A percentile compares a stretch with the other conserved stretches of the same genome.
phyloP scores from a whole-genome alignment of 805 yeast species.

The Ogataea polymorpha region DNA sequence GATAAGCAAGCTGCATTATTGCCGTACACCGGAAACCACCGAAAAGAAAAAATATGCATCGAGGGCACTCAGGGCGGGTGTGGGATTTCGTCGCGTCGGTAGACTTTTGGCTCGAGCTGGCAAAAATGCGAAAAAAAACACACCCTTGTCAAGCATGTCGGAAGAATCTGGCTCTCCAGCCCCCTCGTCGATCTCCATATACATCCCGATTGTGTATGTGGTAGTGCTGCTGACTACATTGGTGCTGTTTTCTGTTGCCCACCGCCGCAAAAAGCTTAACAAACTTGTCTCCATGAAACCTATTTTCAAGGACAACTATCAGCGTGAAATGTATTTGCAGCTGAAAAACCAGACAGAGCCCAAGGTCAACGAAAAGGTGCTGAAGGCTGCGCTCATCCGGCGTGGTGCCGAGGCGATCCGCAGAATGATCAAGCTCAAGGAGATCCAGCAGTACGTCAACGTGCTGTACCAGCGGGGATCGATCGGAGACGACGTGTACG shows the following conservation, averaged over 20 bases:
- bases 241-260: conserved; percentile 62
- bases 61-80: too few species aligned
- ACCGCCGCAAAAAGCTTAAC: conserved; percentile 54
- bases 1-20: background rate
- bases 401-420: conserved; percentile 84
- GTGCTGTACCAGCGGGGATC: conserved; percentile 81
- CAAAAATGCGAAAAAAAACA: background rate
- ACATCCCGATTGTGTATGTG: conserved; percentile 76
- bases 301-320: conserved; percentile 66
- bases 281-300: conserved; percentile 62
- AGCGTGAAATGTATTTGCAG: conserved; percentile 60
- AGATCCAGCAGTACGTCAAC: conserved; percentile 65
- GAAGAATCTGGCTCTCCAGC: conserved; percentile 21
- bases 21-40: conserved; percentile 1
- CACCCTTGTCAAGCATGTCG: conserved; percentile 8
- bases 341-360: conserved; percentile 50
- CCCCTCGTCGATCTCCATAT: conserved; percentile 46
- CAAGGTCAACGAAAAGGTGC: conserved; percentile 62
- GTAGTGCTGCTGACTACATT: conserved; percentile 65
- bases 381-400: conserved; percentile 48
- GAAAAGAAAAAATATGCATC: background rate
- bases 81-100: too few species aligned
- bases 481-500: conserved; percentile 85
- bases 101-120: too few species aligned
- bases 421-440: conserved; percentile 78